Percentiles rank a stretch among this genome's conserved stretches.
phyloP scores from a whole-genome alignment of 805 yeast genomes.

The Cyberlindnera mycetangii region DNA sequence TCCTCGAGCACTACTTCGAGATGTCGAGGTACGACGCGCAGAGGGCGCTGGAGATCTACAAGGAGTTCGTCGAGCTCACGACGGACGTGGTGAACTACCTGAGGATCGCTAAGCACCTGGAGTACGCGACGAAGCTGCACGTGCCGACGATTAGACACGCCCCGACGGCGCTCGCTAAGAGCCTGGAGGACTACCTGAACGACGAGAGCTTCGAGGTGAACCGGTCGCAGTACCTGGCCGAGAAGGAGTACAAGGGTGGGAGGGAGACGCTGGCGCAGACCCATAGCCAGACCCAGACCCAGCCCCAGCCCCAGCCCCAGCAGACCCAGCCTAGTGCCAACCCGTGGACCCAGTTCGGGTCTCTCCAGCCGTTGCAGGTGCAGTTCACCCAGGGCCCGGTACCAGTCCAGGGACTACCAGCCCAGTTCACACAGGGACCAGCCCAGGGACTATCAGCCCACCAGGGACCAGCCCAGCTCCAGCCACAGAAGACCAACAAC shows the following conservation, averaged over 20 bases:
- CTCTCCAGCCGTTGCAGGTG: slow-evolving; percentile 16
- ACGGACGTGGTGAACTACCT: slow-evolving; percentile 83
- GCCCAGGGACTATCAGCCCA: no score
- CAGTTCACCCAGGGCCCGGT: slow-evolving; percentile 19
- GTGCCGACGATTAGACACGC: slow-evolving; percentile 98
- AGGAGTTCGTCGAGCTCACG: slow-evolving; percentile 80
- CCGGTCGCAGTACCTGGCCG: slow-evolving; percentile 73
- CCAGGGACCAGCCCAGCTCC: slow-evolving; percentile 7
- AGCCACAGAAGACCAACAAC: slow-evolving; percentile 21
- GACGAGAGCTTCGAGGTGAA: slow-evolving; percentile 84
- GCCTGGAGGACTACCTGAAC: slow-evolving; percentile 82
- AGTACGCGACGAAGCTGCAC: slow-evolving; percentile 79
- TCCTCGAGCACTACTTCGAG: slow-evolving; percentile 93
- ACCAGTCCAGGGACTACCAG: no score
- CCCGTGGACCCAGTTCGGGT: slow-evolving; percentile 20
- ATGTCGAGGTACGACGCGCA: slow-evolving; percentile 84
- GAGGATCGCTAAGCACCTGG: slow-evolving; percentile 85
- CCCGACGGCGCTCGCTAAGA: slow-evolving; percentile 85
- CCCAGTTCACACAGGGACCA: slow-evolving; percentile 15
- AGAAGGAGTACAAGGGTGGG: slow-evolving; percentile 43
- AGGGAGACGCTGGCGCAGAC: slow-evolving; percentile 1
- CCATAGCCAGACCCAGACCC: slow-evolving; percentile 19
- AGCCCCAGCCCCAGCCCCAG: slow-evolving; percentile 21
- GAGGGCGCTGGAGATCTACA: slow-evolving; percentile 80
- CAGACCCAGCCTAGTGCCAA: slow-evolving; percentile 11